Conservation (phyloP, 306 rosid species). For the Prunus mira region DNA sequence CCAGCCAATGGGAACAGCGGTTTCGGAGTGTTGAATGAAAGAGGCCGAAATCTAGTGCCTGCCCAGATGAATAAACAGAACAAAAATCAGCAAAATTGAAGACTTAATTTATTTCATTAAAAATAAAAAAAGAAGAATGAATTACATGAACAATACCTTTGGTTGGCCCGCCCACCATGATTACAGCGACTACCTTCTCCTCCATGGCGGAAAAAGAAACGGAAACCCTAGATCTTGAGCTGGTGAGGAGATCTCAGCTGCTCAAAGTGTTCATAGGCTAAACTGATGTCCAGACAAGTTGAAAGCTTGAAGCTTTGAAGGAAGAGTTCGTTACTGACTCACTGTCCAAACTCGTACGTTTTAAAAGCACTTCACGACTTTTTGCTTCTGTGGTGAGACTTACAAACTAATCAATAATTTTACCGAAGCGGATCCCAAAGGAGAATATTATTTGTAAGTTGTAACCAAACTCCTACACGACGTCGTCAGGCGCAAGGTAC, state of each 20-base stretch:
- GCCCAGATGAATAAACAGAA: conserved; percentile 21
- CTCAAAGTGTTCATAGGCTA: neutral
- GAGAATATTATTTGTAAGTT: conserved; percentile 9
- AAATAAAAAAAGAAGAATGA: neutral
- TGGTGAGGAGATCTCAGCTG: neutral
- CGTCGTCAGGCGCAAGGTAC: neutral
- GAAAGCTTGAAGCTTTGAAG: conserved; percentile 6
- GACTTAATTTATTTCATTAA: neutral
- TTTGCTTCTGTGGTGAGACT: neutral
- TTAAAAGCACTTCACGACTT: neutral
- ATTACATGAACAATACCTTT: conserved; percentile 51
- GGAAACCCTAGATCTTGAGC: conserved; percentile 36
- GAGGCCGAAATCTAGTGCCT: conserved; percentile 99
- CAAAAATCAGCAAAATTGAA: conserved; percentile 9
- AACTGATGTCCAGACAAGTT: neutral
- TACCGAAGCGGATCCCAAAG: neutral
- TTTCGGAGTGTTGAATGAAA: conserved; percentile 89
- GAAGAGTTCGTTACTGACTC: neutral
- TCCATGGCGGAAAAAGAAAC: conserved; percentile 40
- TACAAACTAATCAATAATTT: neutral
- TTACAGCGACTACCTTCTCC: conserved; percentile 89
- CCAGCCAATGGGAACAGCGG: conserved; percentile 99
- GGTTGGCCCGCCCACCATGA: conserved; percentile 98
- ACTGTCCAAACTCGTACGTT: neutral
- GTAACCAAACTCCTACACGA: neutral